These are phyloP conservation scores for Suillus bovinus DNA, from an alignment of 768 basidiomycete species.

Conservation along the genomic window DNA sequence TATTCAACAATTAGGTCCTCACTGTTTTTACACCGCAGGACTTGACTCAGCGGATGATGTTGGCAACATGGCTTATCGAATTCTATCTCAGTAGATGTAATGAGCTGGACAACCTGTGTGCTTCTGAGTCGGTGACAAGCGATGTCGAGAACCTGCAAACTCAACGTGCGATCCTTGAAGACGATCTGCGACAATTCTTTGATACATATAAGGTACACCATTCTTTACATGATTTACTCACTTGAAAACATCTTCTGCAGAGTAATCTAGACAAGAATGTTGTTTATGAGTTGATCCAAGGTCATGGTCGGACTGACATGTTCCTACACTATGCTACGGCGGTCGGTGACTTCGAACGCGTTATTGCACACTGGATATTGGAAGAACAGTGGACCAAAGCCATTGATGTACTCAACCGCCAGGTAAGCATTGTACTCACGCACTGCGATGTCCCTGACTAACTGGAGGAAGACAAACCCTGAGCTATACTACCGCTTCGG, in stretches of 20 bases:
- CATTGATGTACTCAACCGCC: slow-evolving; percentile 85
- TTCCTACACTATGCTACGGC: slow-evolving; percentile 85
- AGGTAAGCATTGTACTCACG: slow-evolving; percentile 50
- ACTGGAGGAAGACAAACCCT: slow-evolving; percentile 59
- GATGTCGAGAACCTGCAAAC: slow-evolving; percentile 84
- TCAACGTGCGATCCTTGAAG: slow-evolving; percentile 83
- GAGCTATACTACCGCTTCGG: slow-evolving; percentile 94
- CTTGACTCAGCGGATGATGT: slow-evolving; percentile 91
- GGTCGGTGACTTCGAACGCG: slow-evolving; percentile 79
- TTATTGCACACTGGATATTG: slow-evolving; percentile 89
- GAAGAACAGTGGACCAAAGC: slow-evolving; percentile 93
- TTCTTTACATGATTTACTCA: neutral
- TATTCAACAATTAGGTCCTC: slow-evolving; percentile 1
- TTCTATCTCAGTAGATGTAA: slow-evolving; percentile 97
- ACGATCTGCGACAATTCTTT: slow-evolving; percentile 91
- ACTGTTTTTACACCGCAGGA: slow-evolving; percentile 51
- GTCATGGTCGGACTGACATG: slow-evolving; percentile 91
- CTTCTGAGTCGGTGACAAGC: slow-evolving; percentile 77
- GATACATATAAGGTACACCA: slow-evolving; percentile 84
- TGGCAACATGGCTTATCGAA: slow-evolving; percentile 98
- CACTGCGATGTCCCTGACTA: slow-evolving; percentile 1
- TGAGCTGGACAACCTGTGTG: slow-evolving; percentile 91
- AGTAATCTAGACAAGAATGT: slow-evolving; percentile 82
- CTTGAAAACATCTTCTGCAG: slow-evolving; percentile 40
- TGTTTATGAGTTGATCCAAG: slow-evolving; percentile 89